Base-by-base conservation (phyloP, 345 rosid species). In the Ceriops tagal region DNA sequence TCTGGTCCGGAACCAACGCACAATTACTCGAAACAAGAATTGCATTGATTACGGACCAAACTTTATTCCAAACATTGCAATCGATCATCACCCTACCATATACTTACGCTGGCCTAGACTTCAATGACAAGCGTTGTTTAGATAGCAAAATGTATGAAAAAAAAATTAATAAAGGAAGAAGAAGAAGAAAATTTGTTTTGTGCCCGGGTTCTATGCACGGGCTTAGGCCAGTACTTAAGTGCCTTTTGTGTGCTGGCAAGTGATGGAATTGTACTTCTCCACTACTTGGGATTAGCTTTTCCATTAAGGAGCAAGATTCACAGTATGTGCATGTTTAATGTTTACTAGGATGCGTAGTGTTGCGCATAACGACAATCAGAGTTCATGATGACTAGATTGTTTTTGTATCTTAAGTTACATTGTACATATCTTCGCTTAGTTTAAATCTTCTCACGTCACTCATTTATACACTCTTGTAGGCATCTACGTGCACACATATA, bases 21-120 rank as follows among this genome's bases (percentile, higher is more conserved):
- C 43, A 21, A 39, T 15, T 3, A 52, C 7, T 10, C 1, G 51
- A 4, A 51, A 20, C 10, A 5, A 30, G 27, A 39, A 8, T 15
- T 70, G 67, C 67, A 61, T 61, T 65, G 64, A 35, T 75, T 67
- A 26, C 59, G 68, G 52, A 70, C 71, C 71, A 70, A 71, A 22
- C 79, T 62, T 75, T 53, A 75, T 70, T 70, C 75, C 79, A 27
- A 19, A 61, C 75, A 67, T 67, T 27, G 57, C 47, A 67, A 37
- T 75, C 37, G 37, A 34, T 34, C 37, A 34, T 34, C 57, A 52
- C 39, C 61, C 49, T 18, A 43, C 49, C 5, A 3, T 43, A 43
- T 3, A 13, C 18, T 4, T 18, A 43, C 19, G 0, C 49, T 3
- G 49, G 19, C 18, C 49, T 13, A 43, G 27, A 47, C 39, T 21